Percentiles rank a stretch among this genome's conserved stretches.
These are phyloP conservation scores for Lasiosphaeria hispida DNA, from an alignment of 495 filamentous ascomycete species.

Conservation along the genomic window DNA sequence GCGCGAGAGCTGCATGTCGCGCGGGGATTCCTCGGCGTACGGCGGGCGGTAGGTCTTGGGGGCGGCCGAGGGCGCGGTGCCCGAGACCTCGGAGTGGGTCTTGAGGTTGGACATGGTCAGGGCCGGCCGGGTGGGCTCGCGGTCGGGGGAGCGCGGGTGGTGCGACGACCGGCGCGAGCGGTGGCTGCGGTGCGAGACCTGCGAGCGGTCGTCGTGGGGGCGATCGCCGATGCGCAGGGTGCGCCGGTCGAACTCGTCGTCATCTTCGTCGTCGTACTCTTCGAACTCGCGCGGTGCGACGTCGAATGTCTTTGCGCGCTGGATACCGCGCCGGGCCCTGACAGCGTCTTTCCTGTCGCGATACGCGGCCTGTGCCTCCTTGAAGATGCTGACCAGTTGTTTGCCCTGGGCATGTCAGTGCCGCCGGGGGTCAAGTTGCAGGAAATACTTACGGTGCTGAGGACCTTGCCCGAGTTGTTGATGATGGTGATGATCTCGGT, in stretches of 20 bases:
- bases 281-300: constrained; percentile 23
- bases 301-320: constrained; percentile 45
- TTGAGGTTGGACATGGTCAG: constrained; percentile 44
- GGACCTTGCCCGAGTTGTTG: constrained; percentile 88
- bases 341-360: constrained; percentile 77
- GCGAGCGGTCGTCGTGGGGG: constrained; percentile 36
- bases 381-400: constrained; percentile 81
- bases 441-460: constrained; percentile 70
- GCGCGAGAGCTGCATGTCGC: constrained; percentile 39
- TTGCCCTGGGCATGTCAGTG: constrained; percentile 61
- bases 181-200: constrained; percentile 35
- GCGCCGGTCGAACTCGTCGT: constrained; percentile 22
- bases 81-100: constrained; percentile 44
- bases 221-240: constrained; percentile 17
- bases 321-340: constrained; percentile 56
- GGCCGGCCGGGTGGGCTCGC: constrained; percentile 21
- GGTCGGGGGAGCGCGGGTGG: constrained; percentile 25
- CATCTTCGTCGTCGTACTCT: constrained; percentile 23
- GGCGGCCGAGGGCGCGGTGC: constrained; percentile 38
- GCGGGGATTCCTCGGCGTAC: constrained; percentile 40
- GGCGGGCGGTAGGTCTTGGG: constrained; percentile 41
- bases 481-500: constrained; percentile 81
- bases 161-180: constrained; percentile 29
- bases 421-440: constrained; percentile 3
- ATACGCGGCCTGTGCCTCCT: constrained; percentile 82